Evolutionary conservation across 176 grass and related monocot genomes (phyloP), one percentile per base, ranked within the genome.

Genomic region (Eragrostis nindensis): DNA sequence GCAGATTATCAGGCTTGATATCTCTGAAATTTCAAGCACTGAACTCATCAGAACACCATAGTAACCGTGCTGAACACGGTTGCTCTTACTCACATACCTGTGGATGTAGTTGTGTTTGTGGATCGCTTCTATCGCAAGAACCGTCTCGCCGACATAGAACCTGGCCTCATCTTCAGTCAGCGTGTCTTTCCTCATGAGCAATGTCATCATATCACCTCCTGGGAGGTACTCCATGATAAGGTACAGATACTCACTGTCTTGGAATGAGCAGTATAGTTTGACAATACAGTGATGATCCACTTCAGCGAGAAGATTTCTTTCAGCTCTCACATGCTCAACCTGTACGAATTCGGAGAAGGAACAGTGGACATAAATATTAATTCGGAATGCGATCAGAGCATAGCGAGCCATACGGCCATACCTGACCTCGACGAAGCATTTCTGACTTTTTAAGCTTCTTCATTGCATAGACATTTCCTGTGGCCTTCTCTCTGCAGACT

Each of bases 181-280:
- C 64, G 84, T 95, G 75, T 98, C 96, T 91, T 98, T 98, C 66
- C 96, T 89, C 92, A 98, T 98, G 54, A 98, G 86, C 57, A 95
- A 73, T 49, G 96, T 98, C 96, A 98, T 98, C 90, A 98, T 93
- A 81, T 98, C 96, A 8, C 96, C 96, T 57, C 96, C 96, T 19
- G 96, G 90, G 72, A 99, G 87, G 78, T 99, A 99, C 84, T 99
- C 96, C 96, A 99, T 99, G 80, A 99, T 93, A 70, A 99, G 90
- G 71, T 99, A 99, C 70, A 99, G 72, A 55, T 91, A 95, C 17
- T 95, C 92, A 44, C 71, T 89, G 80, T 99, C 96, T 82, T 99
- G 96, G 81, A 98, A 98, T 57, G 96, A 98, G 62, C 90, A 98
- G 45, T 95, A 98, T 26, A 98, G 61, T 72, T 98, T 98, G 39